Evolutionary conservation across 352 stramenopile genomes (phyloP).

Genomic region (Globisporangium middletonii): DNA sequence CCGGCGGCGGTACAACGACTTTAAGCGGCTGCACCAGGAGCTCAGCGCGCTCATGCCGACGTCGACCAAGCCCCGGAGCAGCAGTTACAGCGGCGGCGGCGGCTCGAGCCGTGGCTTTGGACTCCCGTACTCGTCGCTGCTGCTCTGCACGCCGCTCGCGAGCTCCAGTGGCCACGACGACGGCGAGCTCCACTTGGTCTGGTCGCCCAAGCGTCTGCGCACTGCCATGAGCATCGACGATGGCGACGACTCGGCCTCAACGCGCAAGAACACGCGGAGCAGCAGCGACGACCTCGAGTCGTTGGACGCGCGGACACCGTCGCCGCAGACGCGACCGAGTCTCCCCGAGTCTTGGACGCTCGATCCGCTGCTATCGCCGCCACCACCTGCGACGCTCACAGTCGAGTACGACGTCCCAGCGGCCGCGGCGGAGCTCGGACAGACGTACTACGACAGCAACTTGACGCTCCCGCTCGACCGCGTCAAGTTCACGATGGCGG

Average conservation of each 20-base stretch:
- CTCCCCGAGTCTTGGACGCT: background rate
- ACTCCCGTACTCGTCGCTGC: conserved; percentile 37
- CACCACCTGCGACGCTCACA: background rate
- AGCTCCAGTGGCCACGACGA: background rate
- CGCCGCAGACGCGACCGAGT: background rate
- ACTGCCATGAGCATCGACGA: conserved; percentile 5
- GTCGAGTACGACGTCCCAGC: conserved; percentile 9
- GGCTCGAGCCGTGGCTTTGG: conserved; percentile 2
- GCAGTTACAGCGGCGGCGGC: conserved; percentile 5
- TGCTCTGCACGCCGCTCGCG: conserved; percentile 48
- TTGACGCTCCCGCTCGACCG: conserved; percentile 38
- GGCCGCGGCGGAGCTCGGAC: conserved; percentile 4
- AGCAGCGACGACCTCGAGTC: conserved; percentile 7
- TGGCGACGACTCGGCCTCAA: conserved; percentile 13
- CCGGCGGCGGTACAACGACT: conserved; percentile 71
- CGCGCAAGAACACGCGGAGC: conserved; percentile 8
- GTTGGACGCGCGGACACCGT: background rate
- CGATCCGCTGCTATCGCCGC: background rate
- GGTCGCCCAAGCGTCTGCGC: conserved; percentile 34
- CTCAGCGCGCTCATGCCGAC: conserved; percentile 48
- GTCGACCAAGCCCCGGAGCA: conserved; percentile 17
- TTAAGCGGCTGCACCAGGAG: conserved; percentile 52
- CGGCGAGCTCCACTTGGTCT: conserved; percentile 41
- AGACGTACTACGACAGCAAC: conserved; percentile 36
- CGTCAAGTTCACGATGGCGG: conserved; percentile 46